These are phyloP conservation scores for Schoenoplectus tabernaemontani DNA, from an alignment of 202 grass and related monocot species.

Conservation along the genomic window DNA sequence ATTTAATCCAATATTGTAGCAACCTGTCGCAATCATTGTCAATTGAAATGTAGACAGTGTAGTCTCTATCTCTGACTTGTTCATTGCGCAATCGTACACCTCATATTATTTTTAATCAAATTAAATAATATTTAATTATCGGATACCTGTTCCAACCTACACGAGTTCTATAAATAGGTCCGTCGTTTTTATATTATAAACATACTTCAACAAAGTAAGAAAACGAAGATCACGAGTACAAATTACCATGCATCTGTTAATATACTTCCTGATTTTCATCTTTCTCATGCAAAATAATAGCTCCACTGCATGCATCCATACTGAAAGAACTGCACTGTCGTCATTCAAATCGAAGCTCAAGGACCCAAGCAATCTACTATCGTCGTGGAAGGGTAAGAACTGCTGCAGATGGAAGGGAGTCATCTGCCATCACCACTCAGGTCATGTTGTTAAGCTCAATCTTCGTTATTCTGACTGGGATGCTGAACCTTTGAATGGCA, in stretches of 20 bases:
- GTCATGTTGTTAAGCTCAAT: conserved; percentile 23
- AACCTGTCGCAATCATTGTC: too few relatives aligned
- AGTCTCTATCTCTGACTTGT: too few relatives aligned
- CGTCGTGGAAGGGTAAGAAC: conserved; percentile 27
- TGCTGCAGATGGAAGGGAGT: conserved; percentile 39
- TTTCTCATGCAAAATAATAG: not conserved
- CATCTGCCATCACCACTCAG: conserved; percentile 24
- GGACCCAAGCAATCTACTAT: conserved; percentile 16
- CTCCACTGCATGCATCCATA: conserved; percentile 12
- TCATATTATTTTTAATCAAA: too few relatives aligned
- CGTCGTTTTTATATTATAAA: not conserved
- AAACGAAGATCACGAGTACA: not conserved
- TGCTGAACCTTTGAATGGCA: not conserved
- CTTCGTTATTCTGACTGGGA: not conserved
- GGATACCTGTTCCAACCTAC: not conserved
- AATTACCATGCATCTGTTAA: not conserved
- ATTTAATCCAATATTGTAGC: too few relatives aligned
- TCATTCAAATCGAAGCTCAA: conserved; percentile 15
- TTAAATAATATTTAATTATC: not conserved
- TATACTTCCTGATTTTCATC: not conserved
- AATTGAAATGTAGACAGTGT: too few relatives aligned
- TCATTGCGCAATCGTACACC: too few relatives aligned
- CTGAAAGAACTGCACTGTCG: conserved; percentile 22
- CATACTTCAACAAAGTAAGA: not conserved
- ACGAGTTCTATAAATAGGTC: not conserved